These are phyloP conservation scores for Gremmenia infestans DNA, from an alignment of 2,329 filamentous ascomycete genomes.

Conservation along the genomic window DNA sequence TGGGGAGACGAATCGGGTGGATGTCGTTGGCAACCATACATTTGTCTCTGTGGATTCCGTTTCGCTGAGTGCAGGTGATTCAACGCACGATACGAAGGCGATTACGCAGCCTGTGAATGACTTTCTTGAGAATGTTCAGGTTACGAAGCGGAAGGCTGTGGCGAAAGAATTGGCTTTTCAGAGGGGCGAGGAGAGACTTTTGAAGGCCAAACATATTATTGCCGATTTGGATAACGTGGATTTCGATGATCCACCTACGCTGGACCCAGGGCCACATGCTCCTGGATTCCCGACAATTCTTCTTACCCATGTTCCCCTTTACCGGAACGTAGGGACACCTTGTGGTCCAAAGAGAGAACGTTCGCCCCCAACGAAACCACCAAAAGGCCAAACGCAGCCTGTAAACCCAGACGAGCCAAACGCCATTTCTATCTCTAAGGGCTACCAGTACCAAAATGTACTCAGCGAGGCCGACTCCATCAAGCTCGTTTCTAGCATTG, in stretches of 20 bases:
- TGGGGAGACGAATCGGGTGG: slow-evolving; percentile 84
- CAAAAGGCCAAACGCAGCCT: slow-evolving; percentile 50
- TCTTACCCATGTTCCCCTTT: slow-evolving; percentile 86
- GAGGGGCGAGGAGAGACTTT: slow-evolving; percentile 51
- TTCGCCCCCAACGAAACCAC: slow-evolving; percentile 65
- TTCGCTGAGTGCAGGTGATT: slow-evolving; percentile 70
- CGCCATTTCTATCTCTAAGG: slow-evolving; percentile 68
- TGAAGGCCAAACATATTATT: slow-evolving; percentile 53
- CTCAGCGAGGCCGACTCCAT: slow-evolving; percentile 71
- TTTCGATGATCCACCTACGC: slow-evolving; percentile 35
- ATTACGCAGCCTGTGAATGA: slow-evolving; percentile 74
- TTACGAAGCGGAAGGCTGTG: slow-evolving; percentile 61
- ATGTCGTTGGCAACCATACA: slow-evolving; percentile 90
- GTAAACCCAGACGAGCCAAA: slow-evolving; percentile 64
- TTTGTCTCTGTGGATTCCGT: slow-evolving; percentile 89
- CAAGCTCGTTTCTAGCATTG: slow-evolving; percentile 70
- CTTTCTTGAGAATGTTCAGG: slow-evolving; percentile 66
- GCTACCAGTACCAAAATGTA: slow-evolving; percentile 97
- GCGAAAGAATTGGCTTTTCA: slow-evolving; percentile 63
- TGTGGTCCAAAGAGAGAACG: slow-evolving; percentile 85
- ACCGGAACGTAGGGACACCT: slow-evolving; percentile 73
- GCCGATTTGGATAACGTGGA: slow-evolving; percentile 43
- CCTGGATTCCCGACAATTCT: slow-evolving; percentile 78
- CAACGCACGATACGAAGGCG: slow-evolving; percentile 45
- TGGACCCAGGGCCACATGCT: slow-evolving; percentile 40